Conservation (phyloP, 768 basidiomycete genomes). For the Rhizopogon vulgaris region DNA sequence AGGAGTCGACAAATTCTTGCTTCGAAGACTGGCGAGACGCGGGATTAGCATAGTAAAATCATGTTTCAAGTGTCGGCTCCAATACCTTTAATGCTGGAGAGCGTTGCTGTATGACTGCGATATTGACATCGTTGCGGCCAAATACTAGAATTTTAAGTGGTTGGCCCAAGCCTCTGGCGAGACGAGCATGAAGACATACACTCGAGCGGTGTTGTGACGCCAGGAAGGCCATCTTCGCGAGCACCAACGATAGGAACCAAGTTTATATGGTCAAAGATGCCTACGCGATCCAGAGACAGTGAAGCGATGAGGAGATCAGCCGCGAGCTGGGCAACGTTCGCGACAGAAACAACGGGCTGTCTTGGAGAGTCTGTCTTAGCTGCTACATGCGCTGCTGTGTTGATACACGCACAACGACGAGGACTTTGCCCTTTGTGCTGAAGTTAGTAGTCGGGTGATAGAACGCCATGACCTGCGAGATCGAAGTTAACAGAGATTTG, state of each 20-base stretch:
- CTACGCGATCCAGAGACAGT: constrained; percentile 53
- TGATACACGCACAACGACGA: constrained; percentile 21
- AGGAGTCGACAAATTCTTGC: constrained; percentile 52
- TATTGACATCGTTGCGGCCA: constrained; percentile 38
- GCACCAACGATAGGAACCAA: constrained; percentile 69
- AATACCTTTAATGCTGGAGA: constrained; percentile 73
- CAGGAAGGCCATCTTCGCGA: constrained; percentile 53
- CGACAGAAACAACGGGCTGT: constrained; percentile 71
- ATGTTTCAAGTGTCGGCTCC: neutral
- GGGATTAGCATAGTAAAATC: neutral
- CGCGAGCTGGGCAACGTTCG: constrained; percentile 77
- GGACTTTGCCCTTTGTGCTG: constrained; percentile 22
- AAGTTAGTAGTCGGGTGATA: constrained; percentile 21
- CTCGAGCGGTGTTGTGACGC: constrained; percentile 73
- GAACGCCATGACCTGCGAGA: constrained; percentile 19
- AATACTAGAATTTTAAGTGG: constrained; percentile 46
- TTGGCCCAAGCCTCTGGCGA: constrained; percentile 1
- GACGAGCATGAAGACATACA: constrained; percentile 36
- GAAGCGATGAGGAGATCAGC: constrained; percentile 69
- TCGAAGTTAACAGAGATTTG: neutral
- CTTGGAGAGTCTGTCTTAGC: constrained; percentile 9
- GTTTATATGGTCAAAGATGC: constrained; percentile 54
- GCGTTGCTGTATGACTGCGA: constrained; percentile 72
- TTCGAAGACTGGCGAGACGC: constrained; percentile 48
- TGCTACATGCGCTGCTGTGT: neutral